phyloP scores from a whole-genome alignment of 148 eudicot genomes.

The Chenopodium suecicum region DNA sequence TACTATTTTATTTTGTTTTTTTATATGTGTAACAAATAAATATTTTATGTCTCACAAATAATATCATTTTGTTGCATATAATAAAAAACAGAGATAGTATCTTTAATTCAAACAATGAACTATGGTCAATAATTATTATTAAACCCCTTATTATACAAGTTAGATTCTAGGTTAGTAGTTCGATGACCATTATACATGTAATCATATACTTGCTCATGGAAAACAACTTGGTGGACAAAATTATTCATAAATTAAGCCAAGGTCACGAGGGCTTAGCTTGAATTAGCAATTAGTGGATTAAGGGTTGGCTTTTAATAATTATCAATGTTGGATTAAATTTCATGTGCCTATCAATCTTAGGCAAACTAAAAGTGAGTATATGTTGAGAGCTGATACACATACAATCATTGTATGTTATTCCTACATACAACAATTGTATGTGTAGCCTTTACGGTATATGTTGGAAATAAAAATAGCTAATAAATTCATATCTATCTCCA shows the following conservation, averaged over 20 bases:
- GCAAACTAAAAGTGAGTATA: background rate
- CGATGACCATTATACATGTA: background rate
- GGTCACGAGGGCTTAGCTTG: slow-evolving; percentile 17
- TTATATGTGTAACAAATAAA: too few relatives aligned
- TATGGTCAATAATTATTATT: too few relatives aligned
- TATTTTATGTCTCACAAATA: too few relatives aligned
- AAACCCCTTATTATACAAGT: background rate
- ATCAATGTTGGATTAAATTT: background rate
- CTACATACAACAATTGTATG: too few relatives aligned
- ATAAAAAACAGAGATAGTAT: too few relatives aligned
- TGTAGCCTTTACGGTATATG: background rate
- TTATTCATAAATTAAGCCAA: slow-evolving; percentile 2
- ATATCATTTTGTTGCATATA: too few relatives aligned
- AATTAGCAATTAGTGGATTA: background rate
- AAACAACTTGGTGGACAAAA: background rate
- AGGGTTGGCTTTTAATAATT: slow-evolving; percentile 7
- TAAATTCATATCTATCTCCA: background rate
- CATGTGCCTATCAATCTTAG: background rate
- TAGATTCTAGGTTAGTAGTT: slow-evolving; percentile 1
- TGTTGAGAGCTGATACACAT: background rate
- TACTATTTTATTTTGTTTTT: too few relatives aligned
- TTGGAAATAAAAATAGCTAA: background rate
- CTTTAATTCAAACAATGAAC: too few relatives aligned
- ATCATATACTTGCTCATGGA: slow-evolving; percentile 8
- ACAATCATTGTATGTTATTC: too few relatives aligned